phyloP scores from a whole-genome alignment of 192 early-diverging fungal species.

The Gryganskiella cystojenkinii region DNA sequence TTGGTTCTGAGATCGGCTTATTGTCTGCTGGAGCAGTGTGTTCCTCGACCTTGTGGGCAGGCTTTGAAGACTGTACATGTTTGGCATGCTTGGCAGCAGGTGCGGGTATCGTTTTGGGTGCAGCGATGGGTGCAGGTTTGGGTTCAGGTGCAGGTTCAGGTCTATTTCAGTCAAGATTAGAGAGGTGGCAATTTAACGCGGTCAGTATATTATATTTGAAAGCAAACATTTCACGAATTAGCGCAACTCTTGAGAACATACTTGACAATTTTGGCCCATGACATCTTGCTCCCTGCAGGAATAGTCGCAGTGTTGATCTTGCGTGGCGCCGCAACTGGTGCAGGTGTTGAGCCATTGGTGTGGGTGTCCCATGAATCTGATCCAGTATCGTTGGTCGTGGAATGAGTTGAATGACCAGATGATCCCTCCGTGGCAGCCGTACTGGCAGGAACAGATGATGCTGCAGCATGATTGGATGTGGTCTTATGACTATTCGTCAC shows the following conservation, averaged over 20 bases:
- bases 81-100: conserved; percentile 28
- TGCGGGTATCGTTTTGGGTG: conserved; percentile 40
- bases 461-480: background rate
- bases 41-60: conserved; percentile 4
- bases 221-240: too few species aligned
- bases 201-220: too few species aligned
- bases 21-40: conserved; percentile 33
- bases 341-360: conserved; percentile 25
- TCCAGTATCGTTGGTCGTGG: too few species aligned
- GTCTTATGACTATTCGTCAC: conserved; percentile 14
- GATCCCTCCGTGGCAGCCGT: too few species aligned
- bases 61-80: too few species aligned
- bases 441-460: conserved; percentile 11
- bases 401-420: too few species aligned
- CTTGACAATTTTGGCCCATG: conserved; percentile 77
- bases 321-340: conserved; percentile 15
- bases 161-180: conserved; percentile 11
- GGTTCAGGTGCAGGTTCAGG: conserved; percentile 62
- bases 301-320: conserved; percentile 52
- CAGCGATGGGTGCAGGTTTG: conserved; percentile 32
- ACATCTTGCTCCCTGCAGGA: conserved; percentile 54
- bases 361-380: too few species aligned
- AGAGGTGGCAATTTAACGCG: too few species aligned
- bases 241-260: too few species aligned
- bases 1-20: too few species aligned